Evolutionary conservation across 345 rosid genomes (phyloP), one percentile per base, ranked within the genome.

Genomic region (Eucalyptus sp.): DNA sequence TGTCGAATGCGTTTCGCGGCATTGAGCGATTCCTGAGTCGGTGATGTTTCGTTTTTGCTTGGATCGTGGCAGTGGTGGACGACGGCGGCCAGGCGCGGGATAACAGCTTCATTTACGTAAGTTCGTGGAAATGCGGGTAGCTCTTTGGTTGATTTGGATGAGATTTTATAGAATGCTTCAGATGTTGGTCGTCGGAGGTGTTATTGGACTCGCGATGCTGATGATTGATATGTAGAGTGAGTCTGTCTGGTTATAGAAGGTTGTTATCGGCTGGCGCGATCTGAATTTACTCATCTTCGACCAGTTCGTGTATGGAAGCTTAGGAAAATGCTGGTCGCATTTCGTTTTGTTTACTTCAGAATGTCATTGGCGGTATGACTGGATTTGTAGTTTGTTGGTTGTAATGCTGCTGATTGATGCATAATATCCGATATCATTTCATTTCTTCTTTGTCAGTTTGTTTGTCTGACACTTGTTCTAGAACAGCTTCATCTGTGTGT

Each of bases 101-200:
- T 91, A 95, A 94, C 92, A 90, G 98, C 96, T 98, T 93, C 94
- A 98, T 98, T 60, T 98, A 98, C 87, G 99, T 96, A 91, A 96
- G 98, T 94, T 90, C 51, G 31, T 90, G 68, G 66, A 16, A 49
- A 50, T 91, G 87, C 88, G 90, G 43, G 2, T 25, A 62, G 76
- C 48, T n/a, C 86, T 84, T 87, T 83, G 9, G 84, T 54, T 51
- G 8, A 41, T 91, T 89, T 87, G 11, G 52, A 50, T 83, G 54
- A 44, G 71, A 56, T 92, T n/a, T 52, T 58, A n/a, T 37, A 48
- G 43, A 29, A 60, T 80, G 29, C 56, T 50, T 41, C 27, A 6
- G 18, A 43, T 60, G 29, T n/a, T 17, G 4, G 48, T 37, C 68
- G 41, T 86, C 1, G 84, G 84, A 76, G 48, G 84, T 76, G 84